Conservation (phyloP, 2,329 filamentous ascomycete genomes). For the Alternaria gansuensis region DNA sequence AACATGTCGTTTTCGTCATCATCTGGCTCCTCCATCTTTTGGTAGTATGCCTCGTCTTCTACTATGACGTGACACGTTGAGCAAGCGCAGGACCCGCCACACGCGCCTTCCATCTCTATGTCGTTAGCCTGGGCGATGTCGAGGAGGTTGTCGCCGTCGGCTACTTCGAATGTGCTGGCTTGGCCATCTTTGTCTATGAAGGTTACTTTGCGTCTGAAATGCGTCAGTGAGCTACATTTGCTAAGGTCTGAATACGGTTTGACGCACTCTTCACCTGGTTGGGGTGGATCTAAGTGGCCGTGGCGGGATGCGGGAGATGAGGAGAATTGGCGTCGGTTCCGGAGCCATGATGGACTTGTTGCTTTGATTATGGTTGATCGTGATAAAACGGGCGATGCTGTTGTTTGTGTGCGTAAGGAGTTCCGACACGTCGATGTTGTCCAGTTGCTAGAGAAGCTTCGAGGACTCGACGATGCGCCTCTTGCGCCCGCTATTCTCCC, state of each 20-base stretch:
- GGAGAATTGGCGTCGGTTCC: constrained; percentile 66
- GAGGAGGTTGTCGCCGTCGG: constrained; percentile 88
- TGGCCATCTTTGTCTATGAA: constrained; percentile 92
- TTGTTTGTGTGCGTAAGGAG: constrained; percentile 2
- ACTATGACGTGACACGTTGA: constrained; percentile 94
- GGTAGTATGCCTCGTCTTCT: constrained; percentile 74
- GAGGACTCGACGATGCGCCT: constrained; percentile 21
- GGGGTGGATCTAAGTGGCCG: constrained; percentile 83
- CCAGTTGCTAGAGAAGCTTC: constrained; percentile 35
- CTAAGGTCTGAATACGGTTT: constrained; percentile 5
- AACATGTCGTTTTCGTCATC: constrained; percentile 63
- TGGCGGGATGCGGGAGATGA: constrained; percentile 69
- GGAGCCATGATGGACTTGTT: constrained; percentile 11
- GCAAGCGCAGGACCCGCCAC: constrained; percentile 91
- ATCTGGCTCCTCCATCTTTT: constrained; percentile 69
- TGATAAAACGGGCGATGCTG: not conserved
- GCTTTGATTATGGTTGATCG: constrained; percentile 7
- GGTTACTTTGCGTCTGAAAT: constrained; percentile 78
- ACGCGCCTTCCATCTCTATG: constrained; percentile 98
- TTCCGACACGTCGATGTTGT: constrained; percentile 8
- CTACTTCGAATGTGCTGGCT: constrained; percentile 78
- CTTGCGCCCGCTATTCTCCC: constrained; percentile 18
- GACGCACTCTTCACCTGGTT: constrained; percentile 88
- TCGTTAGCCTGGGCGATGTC: constrained; percentile 96
- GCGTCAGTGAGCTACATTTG: constrained; percentile 15